Conservation (phyloP, 176 grass and related monocot species). For the Secale cereale region DNA sequence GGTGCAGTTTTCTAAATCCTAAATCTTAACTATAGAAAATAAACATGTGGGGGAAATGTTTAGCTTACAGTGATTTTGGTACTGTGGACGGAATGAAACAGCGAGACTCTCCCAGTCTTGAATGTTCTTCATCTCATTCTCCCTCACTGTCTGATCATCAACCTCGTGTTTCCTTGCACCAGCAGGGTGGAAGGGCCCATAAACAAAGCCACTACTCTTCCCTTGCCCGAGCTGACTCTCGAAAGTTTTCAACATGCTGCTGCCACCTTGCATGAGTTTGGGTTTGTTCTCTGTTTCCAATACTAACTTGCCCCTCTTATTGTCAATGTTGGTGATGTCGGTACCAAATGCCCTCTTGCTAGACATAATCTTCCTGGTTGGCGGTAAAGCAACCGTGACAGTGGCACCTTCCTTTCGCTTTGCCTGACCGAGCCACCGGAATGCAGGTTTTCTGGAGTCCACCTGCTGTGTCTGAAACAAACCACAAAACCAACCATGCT, state of each 20-base stretch:
- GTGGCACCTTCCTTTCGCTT: constrained; percentile 35
- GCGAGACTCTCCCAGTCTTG: constrained; percentile 80
- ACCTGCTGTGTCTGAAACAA: constrained; percentile 64
- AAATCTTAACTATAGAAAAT: not conserved
- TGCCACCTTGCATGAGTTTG: constrained; percentile 12
- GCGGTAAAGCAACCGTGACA: constrained; percentile 13
- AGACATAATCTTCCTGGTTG: constrained; percentile 14
- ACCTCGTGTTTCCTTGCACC: constrained; percentile 31
- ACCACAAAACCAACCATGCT: not conserved
- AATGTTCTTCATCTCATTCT: constrained; percentile 50
- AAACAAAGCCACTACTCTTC: constrained; percentile 56
- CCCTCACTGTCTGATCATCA: constrained; percentile 13
- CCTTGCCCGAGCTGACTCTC: constrained; percentile 44
- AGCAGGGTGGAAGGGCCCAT: constrained; percentile 81
- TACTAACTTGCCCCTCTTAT: constrained; percentile 52
- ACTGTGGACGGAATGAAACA: constrained; percentile 63
- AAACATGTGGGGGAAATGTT: not conserved
- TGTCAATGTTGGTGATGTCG: constrained; percentile 73
- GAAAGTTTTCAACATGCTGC: constrained; percentile 40
- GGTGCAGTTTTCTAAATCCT: not conserved
- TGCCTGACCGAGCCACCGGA: constrained; percentile 75
- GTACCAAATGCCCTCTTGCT: constrained; percentile 82
- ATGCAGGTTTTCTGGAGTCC: constrained; percentile 82
- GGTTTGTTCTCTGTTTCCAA: constrained; percentile 28
- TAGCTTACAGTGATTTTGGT: constrained; percentile 80